Evolutionary conservation across 2,329 filamentous ascomycete genomes (phyloP), one percentile per base, ranked within the genome.

Genomic region (Aspergillus thermomutatus): DNA sequence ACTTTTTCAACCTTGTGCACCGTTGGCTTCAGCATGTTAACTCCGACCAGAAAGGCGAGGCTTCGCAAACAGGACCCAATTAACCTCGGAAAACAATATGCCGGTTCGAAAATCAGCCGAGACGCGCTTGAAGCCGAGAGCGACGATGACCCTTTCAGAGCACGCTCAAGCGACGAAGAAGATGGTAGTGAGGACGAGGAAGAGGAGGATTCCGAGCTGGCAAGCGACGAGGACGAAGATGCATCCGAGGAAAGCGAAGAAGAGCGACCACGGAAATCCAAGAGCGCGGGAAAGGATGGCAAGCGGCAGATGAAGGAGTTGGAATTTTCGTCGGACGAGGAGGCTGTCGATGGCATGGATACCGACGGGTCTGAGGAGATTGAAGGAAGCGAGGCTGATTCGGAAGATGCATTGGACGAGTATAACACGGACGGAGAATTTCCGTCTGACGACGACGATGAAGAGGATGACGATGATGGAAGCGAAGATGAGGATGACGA

Each of bases 41-140:
- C 50, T 48, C 60, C 19, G 23, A 54, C 59, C 59, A 88, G 87
- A 21, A 94, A 92, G 80, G 94, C 89, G 77, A 93, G 90, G 71
- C 79, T 97, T 64, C 86, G 91, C 62, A 87, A 90, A 69, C 86
- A 86, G 56, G 86, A 91, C 34, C 81, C 82, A 25, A 75, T 87
- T 19, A 77, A 84, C 0, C 79, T 97, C 1, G 93, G 92, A 0
- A 87, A 88, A 14, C 84, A 91, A 69, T 97, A 97, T 74, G 82
- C 86, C 60, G 92, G 93, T 10, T 82, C 89, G 19, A 84, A 84
- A 49, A 83, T 97, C 37, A 91, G 87, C 63, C 84, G 92, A 55
- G 79, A 86, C 47, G 85, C 83, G 11, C 77, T 91, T 17, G 81
- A 87, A 2, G 78, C 81, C 77, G 82, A 82, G 0, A 80, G 80